Evolutionary conservation across 306 rosid species (phyloP).

Genomic region (peach (Prunus persica)): DNA sequence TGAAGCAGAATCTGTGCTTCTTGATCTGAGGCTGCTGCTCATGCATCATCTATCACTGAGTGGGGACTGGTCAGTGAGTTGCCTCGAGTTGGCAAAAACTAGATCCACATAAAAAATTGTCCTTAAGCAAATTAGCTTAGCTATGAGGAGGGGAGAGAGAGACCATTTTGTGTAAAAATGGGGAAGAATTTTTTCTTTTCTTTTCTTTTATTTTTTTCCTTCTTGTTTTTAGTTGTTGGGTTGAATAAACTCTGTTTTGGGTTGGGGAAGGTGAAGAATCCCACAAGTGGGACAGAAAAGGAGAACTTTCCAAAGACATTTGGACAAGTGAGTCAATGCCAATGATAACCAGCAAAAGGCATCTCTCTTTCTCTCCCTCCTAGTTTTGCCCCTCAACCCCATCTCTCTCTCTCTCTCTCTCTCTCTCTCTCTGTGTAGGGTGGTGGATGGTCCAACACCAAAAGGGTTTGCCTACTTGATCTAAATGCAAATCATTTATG

Average conservation of each 20-base stretch:
- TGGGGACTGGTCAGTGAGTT: constrained; percentile 22
- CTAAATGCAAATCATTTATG: not conserved
- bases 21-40: constrained; percentile 5
- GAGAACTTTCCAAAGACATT: constrained; percentile 74
- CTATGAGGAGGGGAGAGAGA: constrained; percentile 20
- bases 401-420: constrained; percentile 15
- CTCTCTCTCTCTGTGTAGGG: not conserved
- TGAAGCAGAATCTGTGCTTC: constrained; percentile 23
- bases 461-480: not conserved
- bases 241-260: constrained; percentile 19
- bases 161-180: constrained; percentile 9
- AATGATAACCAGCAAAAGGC: constrained; percentile 73
- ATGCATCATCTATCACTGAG: not conserved
- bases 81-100: constrained; percentile 32
- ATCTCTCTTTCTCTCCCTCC: constrained; percentile 29
- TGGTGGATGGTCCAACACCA: constrained; percentile 19
- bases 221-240: not conserved
- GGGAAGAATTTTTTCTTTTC: not conserved
- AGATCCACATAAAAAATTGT: constrained; percentile 23
- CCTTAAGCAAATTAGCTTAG: constrained; percentile 10
- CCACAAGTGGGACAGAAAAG: constrained; percentile 44
- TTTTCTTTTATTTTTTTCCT: not conserved
- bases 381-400: not conserved
- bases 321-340: constrained; percentile 93
- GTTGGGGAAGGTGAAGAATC: constrained; percentile 42